These are phyloP conservation scores for Isoetes engelmannii DNA, from an alignment of 83 land plant genomes.

Conservation along the genomic window DNA sequence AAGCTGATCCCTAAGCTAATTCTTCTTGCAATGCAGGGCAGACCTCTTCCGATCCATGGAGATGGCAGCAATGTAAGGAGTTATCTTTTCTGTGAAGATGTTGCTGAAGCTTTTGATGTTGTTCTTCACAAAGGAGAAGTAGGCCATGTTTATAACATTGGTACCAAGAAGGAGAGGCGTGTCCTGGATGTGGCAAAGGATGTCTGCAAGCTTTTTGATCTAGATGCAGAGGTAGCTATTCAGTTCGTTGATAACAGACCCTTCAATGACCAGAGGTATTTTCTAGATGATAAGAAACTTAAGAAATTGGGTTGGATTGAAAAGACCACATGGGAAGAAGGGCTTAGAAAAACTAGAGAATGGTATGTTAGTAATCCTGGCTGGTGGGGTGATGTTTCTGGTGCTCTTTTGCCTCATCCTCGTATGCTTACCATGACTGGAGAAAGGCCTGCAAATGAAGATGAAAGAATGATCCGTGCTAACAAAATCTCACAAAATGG, in stretches of 20 bases:
- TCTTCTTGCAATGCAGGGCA: slow-evolving; percentile 50
- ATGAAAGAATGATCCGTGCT: slow-evolving; percentile 27
- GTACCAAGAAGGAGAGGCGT: slow-evolving; percentile 65
- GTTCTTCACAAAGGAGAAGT: slow-evolving; percentile 59
- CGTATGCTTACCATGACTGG: slow-evolving; percentile 60
- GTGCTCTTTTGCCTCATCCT: slow-evolving; percentile 66
- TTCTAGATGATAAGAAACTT: slow-evolving; percentile 57
- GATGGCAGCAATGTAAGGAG: slow-evolving; percentile 56
- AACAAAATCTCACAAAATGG: slow-evolving; percentile 7
- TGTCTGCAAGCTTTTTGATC: slow-evolving; percentile 45
- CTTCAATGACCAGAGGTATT: slow-evolving; percentile 65
- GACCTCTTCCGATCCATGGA: slow-evolving; percentile 53
- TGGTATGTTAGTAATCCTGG: slow-evolving; percentile 57
- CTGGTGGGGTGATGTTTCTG: slow-evolving; percentile 75
- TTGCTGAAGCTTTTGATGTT: slow-evolving; percentile 69
- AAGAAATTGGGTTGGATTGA: slow-evolving; percentile 57
- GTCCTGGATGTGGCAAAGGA: slow-evolving; percentile 65
- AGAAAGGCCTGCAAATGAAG: too few species aligned
- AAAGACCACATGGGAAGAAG: slow-evolving; percentile 60
- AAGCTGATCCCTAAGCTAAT: slow-evolving; percentile 60
- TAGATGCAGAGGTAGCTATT: slow-evolving; percentile 42
- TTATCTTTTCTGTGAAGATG: slow-evolving; percentile 66
- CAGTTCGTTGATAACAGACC: slow-evolving; percentile 64
- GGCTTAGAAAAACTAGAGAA: slow-evolving; percentile 58
- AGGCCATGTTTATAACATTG: slow-evolving; percentile 62